Percentiles rank a stretch among this genome's conserved stretches.
Evolutionary conservation across 176 grass and related monocot genomes (phyloP).

Genomic region (Aegilops umbellulata): DNA sequence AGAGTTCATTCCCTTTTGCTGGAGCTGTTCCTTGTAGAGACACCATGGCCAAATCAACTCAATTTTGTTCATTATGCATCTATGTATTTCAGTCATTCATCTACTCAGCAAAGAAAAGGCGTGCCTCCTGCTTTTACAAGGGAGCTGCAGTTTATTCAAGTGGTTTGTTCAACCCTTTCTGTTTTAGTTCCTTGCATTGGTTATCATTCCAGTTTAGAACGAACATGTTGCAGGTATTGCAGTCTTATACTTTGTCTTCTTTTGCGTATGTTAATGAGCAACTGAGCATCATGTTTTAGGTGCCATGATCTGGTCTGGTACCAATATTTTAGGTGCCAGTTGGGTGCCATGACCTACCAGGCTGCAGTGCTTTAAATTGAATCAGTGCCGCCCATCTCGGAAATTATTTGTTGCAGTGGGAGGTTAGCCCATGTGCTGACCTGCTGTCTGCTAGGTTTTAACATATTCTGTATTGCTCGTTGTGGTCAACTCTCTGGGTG

Average conservation of each 20-base stretch:
- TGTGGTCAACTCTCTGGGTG: not conserved
- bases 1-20: slow-evolving; percentile 1
- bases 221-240: slow-evolving; percentile 1
- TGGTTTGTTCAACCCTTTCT: not conserved
- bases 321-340: not conserved
- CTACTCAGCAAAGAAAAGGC: not conserved
- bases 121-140: not conserved
- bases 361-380: slow-evolving; percentile 18
- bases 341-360: not conserved
- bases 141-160: not conserved
- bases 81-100: slow-evolving; percentile 1
- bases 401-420: slow-evolving; percentile 34
- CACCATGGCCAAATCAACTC: slow-evolving; percentile 15
- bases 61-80: slow-evolving; percentile 28
- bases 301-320: slow-evolving; percentile 15
- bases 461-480: not conserved
- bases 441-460: slow-evolving; percentile 33
- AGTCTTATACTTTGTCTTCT: not conserved
- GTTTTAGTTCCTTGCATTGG: slow-evolving; percentile 7
- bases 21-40: slow-evolving; percentile 29
- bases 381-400: slow-evolving; percentile 15
- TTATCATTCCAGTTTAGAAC: slow-evolving; percentile 13
- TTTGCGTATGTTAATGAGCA: not conserved
- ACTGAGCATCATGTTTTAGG: slow-evolving; percentile 1
- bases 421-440: slow-evolving; percentile 38